Base-by-base conservation (phyloP, 768 basidiomycete genomes). In the Peribolospora baueri region DNA sequence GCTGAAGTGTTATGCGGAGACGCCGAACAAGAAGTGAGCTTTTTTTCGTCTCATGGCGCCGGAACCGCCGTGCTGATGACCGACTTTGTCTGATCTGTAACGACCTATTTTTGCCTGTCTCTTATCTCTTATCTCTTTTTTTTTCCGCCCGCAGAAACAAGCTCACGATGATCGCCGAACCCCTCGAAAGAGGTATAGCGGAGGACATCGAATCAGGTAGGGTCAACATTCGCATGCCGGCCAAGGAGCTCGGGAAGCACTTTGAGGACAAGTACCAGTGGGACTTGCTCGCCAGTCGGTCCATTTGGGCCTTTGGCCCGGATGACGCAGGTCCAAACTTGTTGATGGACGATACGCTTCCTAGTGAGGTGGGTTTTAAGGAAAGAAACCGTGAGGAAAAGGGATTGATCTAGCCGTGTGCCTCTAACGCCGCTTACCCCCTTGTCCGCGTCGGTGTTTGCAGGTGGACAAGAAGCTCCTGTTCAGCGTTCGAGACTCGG, bases 261-360 rank as follows among this genome's bases (percentile, higher is more conserved):
- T 97, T 98, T 69, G 80, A 97, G 68, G 81, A 85, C 65, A 91
- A 87, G 65, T 91, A 97, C 67, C 83, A 90, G 57, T 98, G 93
- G 91, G 93, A 98, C 70, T 69, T 97, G 63, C 76, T 98, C 56
- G 91, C 93, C 2, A 91, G 88, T 48, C 76, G 93, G 57, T 95
- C 90, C 61, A 93, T 98, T 72, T 98, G 93, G 93, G 88, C 93
- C 25, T 98, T 98, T 68, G 93, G 93, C 14, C 93, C 93, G 3
- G 87, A 97, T 61, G 91, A 95, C 48, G 80, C 78, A 59, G 93
- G 93, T 0, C 77, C 91, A 7, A 98, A 98, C 67, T 76, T 91
- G 58, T 71, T 97, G 47, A 70, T 97, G 61, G 91, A 98, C 65
- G 93, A 98, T 64, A 97, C 93, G 2, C 70, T 98, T 13, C 93